Evolutionary conservation across 2,329 filamentous ascomycete genomes (phyloP).

Genomic region (Xenoacremonium recifei): DNA sequence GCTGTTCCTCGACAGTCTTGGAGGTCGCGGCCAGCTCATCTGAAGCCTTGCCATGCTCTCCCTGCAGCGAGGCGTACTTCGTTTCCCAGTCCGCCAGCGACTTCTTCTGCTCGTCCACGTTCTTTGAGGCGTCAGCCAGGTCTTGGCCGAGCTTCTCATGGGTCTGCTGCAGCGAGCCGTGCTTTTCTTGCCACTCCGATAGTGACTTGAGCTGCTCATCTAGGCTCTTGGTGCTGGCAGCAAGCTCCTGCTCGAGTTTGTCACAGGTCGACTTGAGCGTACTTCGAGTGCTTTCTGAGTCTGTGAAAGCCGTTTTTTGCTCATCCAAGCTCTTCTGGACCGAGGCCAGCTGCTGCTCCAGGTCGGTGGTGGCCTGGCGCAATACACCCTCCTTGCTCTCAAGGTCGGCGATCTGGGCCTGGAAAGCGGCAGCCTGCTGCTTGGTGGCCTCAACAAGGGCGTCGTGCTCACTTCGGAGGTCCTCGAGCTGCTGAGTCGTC

Average conservation of each 20-base stretch:
- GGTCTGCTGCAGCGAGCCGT: conserved; percentile 28
- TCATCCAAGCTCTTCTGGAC: conserved; percentile 16
- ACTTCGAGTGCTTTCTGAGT: conserved; percentile 18
- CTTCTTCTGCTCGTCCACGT: too few relatives aligned
- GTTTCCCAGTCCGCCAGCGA: background rate
- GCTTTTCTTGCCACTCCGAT: conserved; percentile 31
- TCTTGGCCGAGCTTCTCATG: conserved; percentile 27
- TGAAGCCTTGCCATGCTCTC: background rate
- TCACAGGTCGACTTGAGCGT: conserved; percentile 22
- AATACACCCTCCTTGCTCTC: conserved; percentile 32
- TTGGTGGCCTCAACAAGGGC: conserved; percentile 31
- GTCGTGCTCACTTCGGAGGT: conserved; percentile 33
- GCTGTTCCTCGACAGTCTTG: too few relatives aligned
- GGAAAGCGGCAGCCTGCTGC: conserved; percentile 30
- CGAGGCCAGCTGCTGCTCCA: conserved; percentile 28
- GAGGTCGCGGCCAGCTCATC: background rate
- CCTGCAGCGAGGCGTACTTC: background rate
- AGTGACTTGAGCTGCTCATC: conserved; percentile 25
- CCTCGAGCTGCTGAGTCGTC: conserved; percentile 32
- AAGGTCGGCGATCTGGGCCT: conserved; percentile 33
- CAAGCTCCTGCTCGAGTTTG: conserved; percentile 26
- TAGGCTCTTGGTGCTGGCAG: conserved; percentile 29
- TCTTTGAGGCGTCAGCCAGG: conserved; percentile 30
- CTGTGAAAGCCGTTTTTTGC: conserved; percentile 23
- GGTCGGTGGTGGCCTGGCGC: conserved; percentile 19